These are phyloP conservation scores for Gremmenia infestans DNA, from an alignment of 2,329 filamentous ascomycete genomes.

Conservation along the genomic window DNA sequence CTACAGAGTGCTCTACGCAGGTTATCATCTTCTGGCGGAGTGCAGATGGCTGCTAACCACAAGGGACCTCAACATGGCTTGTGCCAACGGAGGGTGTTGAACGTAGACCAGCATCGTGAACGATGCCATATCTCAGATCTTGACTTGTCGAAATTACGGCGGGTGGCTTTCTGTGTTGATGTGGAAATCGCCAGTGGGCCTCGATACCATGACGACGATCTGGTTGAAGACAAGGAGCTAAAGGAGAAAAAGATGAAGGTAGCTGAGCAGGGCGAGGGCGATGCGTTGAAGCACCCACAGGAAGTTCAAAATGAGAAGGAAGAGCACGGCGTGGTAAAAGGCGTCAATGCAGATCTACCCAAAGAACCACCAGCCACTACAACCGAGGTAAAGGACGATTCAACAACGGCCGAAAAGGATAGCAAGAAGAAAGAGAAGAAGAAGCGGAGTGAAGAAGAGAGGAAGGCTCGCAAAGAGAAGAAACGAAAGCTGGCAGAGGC, in stretches of 20 bases:
- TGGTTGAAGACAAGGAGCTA: constrained; percentile 41
- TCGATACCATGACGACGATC: constrained; percentile 61
- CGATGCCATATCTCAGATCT: constrained; percentile 76
- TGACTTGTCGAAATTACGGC: constrained; percentile 72
- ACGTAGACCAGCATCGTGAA: constrained; percentile 75
- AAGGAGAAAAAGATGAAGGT: constrained; percentile 54
- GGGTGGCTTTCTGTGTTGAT: constrained; percentile 94
- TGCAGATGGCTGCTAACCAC: constrained; percentile 27
- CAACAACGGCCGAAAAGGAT: constrained; percentile 31
- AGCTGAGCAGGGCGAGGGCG: constrained; percentile 67
- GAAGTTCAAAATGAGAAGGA: constrained; percentile 55
- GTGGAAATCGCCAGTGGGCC: constrained; percentile 92
- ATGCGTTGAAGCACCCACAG: constrained; percentile 64
- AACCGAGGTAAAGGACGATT: constrained; percentile 21
- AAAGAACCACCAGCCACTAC: constrained; percentile 33
- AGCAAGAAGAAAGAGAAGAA: constrained; percentile 90
- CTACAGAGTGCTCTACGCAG: constrained; percentile 77
- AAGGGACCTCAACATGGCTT: constrained; percentile 59
- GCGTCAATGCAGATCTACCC: constrained; percentile 36
- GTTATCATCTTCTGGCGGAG: constrained; percentile 63
- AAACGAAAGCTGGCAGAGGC: constrained; percentile 80
- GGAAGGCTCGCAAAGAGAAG: constrained; percentile 87
- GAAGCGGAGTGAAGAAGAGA: constrained; percentile 87
- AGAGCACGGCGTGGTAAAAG: constrained; percentile 39
- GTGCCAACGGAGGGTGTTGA: constrained; percentile 76